Evolutionary conservation across 306 rosid genomes (phyloP).

Genomic region (Vachellia collinsii): DNA sequence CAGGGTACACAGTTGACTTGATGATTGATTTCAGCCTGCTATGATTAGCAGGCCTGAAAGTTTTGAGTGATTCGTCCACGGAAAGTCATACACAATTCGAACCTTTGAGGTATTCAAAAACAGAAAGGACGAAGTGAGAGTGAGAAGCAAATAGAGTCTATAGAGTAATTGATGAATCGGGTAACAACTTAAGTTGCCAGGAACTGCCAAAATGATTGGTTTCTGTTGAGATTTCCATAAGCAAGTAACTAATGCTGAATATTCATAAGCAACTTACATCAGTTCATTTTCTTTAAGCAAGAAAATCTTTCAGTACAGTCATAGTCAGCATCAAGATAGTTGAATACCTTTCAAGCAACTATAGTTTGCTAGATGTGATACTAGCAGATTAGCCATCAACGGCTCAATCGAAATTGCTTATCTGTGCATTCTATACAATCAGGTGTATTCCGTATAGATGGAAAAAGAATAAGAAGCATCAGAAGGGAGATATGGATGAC

Average conservation of each 20-base stretch:
- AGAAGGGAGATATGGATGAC: constrained; percentile 40
- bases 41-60: background rate
- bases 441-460: constrained; percentile 85
- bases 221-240: constrained; percentile 6
- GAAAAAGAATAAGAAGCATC: constrained; percentile 46
- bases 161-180: constrained; percentile 16
- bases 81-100: background rate
- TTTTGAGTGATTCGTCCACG: background rate
- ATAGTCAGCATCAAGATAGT: constrained; percentile 17
- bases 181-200: constrained; percentile 7
- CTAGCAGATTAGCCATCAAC: background rate
- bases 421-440: constrained; percentile 34
- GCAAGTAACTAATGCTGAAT: background rate
- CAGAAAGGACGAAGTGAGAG: background rate
- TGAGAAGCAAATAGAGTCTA: background rate
- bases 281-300: background rate
- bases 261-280: background rate
- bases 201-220: background rate
- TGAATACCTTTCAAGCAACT: constrained; percentile 9
- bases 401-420: constrained; percentile 1
- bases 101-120: background rate
- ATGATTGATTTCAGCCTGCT: background rate
- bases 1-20: background rate
- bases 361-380: constrained; percentile 21
- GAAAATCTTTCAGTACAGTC: background rate